Evolutionary conservation across 495 filamentous ascomycete species (phyloP).

Genomic region (Penicillium goetzii): DNA sequence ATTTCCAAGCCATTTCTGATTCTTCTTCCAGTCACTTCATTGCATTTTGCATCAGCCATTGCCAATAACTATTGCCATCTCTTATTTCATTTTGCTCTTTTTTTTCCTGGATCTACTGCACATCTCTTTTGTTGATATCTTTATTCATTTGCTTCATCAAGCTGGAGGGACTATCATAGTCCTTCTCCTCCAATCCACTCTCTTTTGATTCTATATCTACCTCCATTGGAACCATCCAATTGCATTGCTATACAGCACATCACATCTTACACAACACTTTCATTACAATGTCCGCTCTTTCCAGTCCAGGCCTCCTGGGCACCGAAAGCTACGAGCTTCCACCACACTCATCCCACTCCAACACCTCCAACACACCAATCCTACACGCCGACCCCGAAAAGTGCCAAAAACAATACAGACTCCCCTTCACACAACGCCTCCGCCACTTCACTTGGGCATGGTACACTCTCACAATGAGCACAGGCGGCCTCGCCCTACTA

Average conservation of each 20-base stretch:
- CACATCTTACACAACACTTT: constrained; percentile 2
- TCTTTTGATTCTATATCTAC: neutral
- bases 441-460: constrained; percentile 76
- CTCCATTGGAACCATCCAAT: neutral
- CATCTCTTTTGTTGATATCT: constrained; percentile 1
- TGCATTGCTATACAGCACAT: neutral
- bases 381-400: constrained; percentile 27
- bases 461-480: constrained; percentile 71
- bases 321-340: constrained; percentile 26
- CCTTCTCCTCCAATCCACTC: neutral
- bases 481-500: constrained; percentile 65
- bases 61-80: constrained; percentile 7
- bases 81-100: neutral
- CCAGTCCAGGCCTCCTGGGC: constrained; percentile 24
- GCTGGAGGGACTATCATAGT: neutral
- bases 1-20: neutral
- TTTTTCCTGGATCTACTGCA: neutral
- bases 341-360: constrained; percentile 34
- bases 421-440: constrained; percentile 51
- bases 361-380: constrained; percentile 31
- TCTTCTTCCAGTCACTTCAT: neutral
- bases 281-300: constrained; percentile 16
- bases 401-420: constrained; percentile 19
- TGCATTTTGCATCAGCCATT: constrained; percentile 1
- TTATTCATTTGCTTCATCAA: neutral